Evolutionary conservation across 2,329 filamentous ascomycete genomes (phyloP).

Genomic region (Sclerotinia subarctica): DNA sequence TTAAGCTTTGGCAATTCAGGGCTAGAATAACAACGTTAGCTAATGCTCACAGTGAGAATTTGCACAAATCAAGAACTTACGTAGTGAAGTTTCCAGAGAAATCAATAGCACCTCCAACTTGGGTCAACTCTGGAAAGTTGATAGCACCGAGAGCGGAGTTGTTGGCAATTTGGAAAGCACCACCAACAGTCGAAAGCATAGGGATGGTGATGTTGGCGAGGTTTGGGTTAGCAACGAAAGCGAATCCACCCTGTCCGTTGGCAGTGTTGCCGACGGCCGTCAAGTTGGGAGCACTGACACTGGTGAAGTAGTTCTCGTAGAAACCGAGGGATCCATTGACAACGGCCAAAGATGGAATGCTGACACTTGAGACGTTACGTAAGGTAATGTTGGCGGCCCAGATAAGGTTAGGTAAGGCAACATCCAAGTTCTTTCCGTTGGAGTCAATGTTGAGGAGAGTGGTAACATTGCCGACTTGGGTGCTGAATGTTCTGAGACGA

Average conservation of each 20-base stretch:
- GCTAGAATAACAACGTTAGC: slow-evolving; percentile 48
- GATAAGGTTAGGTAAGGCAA: slow-evolving; percentile 75
- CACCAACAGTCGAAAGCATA: slow-evolving; percentile 63
- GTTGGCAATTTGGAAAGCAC: slow-evolving; percentile 84
- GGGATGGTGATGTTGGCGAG: slow-evolving; percentile 75
- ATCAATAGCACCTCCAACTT: slow-evolving; percentile 76
- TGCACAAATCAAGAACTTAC: slow-evolving; percentile 52
- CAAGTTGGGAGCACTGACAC: slow-evolving; percentile 65
- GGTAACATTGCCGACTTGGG: slow-evolving; percentile 74
- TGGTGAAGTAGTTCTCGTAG: slow-evolving; percentile 68
- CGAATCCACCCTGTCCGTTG: slow-evolving; percentile 49
- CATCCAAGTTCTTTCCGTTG: slow-evolving; percentile 70
- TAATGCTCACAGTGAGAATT: not conserved
- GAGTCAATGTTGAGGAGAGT: slow-evolving; percentile 68
- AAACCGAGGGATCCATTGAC: slow-evolving; percentile 82
- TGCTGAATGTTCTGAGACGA: slow-evolving; percentile 70
- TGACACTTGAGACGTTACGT: slow-evolving; percentile 73
- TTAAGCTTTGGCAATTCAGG: slow-evolving; percentile 65
- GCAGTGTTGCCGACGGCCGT: slow-evolving; percentile 53
- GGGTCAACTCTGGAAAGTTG: slow-evolving; percentile 59
- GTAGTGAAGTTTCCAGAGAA: slow-evolving; percentile 79
- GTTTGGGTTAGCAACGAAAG: slow-evolving; percentile 60
- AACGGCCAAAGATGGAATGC: slow-evolving; percentile 65
- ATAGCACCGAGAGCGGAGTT: slow-evolving; percentile 72
- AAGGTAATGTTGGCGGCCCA: slow-evolving; percentile 79